Percentiles rank a stretch among this genome's conserved stretches.
Conservation (phyloP, 768 basidiomycete genomes). For the Kwoniella pini region DNA sequence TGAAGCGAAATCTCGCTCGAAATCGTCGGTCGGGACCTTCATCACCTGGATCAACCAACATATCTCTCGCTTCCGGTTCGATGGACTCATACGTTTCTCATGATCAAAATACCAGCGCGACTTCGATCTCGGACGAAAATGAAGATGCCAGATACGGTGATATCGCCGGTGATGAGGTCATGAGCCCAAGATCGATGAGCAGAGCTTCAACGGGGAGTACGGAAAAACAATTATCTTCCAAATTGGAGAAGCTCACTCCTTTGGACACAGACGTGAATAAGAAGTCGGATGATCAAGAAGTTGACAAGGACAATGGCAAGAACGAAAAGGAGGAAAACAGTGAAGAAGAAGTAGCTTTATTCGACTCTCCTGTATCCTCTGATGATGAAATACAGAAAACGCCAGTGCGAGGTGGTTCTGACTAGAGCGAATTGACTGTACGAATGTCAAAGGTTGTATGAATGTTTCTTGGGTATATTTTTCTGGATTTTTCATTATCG, state of each 20-base stretch:
- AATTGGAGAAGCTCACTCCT: slow-evolving; percentile 16
- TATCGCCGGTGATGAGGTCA: slow-evolving; percentile 8
- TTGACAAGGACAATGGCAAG: neutral
- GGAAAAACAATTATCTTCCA: slow-evolving; percentile 2
- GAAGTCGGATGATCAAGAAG: too few relatives aligned
- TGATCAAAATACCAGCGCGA: slow-evolving; percentile 15
- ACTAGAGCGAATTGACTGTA: neutral
- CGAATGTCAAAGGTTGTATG: neutral
- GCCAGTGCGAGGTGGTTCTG: slow-evolving; percentile 4
- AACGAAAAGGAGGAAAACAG: neutral
- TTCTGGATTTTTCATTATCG: neutral
- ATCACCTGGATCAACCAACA: slow-evolving; percentile 24
- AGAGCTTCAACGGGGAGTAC: slow-evolving; percentile 3
- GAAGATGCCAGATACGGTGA: slow-evolving; percentile 14
- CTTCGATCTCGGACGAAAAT: slow-evolving; percentile 21
- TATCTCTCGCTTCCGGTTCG: slow-evolving; percentile 31
- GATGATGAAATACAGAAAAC: slow-evolving; percentile 14
- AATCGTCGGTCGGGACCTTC: slow-evolving; percentile 25
- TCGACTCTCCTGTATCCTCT: slow-evolving; percentile 22
- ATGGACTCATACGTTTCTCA: slow-evolving; percentile 46
- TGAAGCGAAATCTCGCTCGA: too few relatives aligned
- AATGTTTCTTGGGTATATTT: too few relatives aligned
- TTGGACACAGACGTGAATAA: slow-evolving; percentile 11
- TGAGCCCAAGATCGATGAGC: slow-evolving; percentile 16
- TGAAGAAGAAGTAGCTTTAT: neutral